Evolutionary conservation across 164 flowering plant genomes (phyloP), one percentile per base, ranked within the genome.

Genomic region (Kingdonia uniflora): DNA sequence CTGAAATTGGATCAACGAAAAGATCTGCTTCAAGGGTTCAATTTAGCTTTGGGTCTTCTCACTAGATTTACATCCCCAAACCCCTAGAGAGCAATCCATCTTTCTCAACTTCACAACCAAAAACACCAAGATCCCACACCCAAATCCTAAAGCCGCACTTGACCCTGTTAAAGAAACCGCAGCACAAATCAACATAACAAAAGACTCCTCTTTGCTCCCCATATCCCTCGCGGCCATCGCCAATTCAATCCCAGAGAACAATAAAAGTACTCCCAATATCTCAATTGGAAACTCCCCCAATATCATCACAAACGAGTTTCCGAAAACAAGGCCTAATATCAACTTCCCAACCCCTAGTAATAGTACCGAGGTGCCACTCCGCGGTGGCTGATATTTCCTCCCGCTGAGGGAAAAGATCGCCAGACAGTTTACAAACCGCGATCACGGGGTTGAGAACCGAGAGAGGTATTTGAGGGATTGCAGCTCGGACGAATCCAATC

Each of bases 161-260:
- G 92, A 84, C 2, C 92, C 96, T 2, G 92, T 84, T 60, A 84
- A 49, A 2, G 96, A 87, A 56, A 84, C 84, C 0, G 92, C 85
- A 51, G 92, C 85, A 65, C 80, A 80, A 53, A 84, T 76, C 76
- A 87, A 51, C 96, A 87, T 87, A 57, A 84, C 92, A 60, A 87
- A 87, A 0, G 89, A 80, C 63, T 85, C 95, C 50, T 88, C 85
- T 58, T 88, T 88, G 1, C 68, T 60, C 51, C 55, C 66, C 91
- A 88, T 87, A 56, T 87, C 96, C 57, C 70, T 77, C 0, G 84
- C 76, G 7, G 96, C 89, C 96, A 87, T 87, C 1, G 89, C 89
- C 72, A 87, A 64, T 52, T 87, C 96, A 26, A 84, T 78, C 63
- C 96, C 96, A 15, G 90, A 84, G 62, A 87, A 87, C 58, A 87